These are phyloP conservation scores for Triticum timopheevii DNA, from an alignment of 176 grass and related monocot genomes.

Conservation along the genomic window DNA sequence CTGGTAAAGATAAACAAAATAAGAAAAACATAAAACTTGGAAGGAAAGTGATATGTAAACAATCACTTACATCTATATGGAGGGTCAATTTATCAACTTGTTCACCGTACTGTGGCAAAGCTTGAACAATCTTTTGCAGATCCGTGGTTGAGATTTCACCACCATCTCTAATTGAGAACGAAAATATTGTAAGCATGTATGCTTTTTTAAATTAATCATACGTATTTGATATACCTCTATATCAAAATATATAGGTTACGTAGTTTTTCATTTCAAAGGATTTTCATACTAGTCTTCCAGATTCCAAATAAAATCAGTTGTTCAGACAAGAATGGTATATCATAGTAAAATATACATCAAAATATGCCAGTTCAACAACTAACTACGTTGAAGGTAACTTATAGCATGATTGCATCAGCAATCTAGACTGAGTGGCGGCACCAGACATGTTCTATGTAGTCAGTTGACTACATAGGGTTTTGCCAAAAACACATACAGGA, in stretches of 20 bases:
- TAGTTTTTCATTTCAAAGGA: background rate
- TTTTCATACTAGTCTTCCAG: background rate
- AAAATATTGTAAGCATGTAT: constrained; percentile 19
- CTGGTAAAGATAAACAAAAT: constrained; percentile 7
- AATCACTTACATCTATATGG: constrained; percentile 81
- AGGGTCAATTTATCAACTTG: constrained; percentile 90
- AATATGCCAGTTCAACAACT: background rate
- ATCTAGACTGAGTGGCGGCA: background rate
- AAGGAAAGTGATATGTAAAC: constrained; percentile 18
- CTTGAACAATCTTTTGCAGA: constrained; percentile 93
- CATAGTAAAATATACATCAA: background rate
- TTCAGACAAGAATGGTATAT: background rate
- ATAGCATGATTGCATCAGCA: constrained; percentile 21
- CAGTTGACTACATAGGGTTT: no score
- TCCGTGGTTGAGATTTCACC: constrained; percentile 92
- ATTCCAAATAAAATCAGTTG: background rate
- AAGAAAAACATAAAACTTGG: background rate
- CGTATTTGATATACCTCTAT: constrained; percentile 11
- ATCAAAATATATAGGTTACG: background rate
- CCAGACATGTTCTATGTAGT: no score
- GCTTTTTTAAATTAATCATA: background rate
- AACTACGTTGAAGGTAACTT: background rate
- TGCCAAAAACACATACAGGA: no score
- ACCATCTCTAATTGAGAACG: constrained; percentile 76
- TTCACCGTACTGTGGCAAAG: constrained; percentile 91